phyloP scores from a whole-genome alignment of 805 yeast genomes.

The Spencermartinsiella europaea region DNA sequence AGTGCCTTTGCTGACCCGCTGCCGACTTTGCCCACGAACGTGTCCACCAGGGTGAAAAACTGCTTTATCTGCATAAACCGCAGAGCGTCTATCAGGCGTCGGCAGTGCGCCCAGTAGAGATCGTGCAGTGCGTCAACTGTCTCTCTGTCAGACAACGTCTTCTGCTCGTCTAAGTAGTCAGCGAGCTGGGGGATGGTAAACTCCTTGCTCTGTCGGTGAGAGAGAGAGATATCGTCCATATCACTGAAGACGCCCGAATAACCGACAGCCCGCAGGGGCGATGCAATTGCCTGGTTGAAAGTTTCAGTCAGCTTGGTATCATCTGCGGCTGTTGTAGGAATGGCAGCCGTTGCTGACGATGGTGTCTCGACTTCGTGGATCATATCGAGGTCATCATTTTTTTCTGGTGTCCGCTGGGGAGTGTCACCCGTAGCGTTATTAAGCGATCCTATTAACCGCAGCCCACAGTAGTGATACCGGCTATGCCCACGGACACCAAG shows the following conservation, averaged over 20 bases:
- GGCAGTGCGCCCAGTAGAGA: conserved; percentile 60
- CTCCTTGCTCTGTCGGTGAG: conserved; percentile 3
- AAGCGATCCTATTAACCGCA: conserved; percentile 41
- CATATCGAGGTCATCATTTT: not conserved
- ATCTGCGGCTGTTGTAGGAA: not conserved
- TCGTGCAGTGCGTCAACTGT: conserved; percentile 58
- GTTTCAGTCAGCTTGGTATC: not conserved
- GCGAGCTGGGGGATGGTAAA: conserved; percentile 33
- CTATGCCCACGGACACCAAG: conserved; percentile 79
- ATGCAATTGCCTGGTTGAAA: not conserved
- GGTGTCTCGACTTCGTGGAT: not conserved
- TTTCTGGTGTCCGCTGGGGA: conserved; percentile 26
- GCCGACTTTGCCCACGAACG: conserved; percentile 52
- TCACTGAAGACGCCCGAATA: conserved; percentile 6
- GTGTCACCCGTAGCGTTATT: conserved; percentile 19
- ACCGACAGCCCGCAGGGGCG: not conserved
- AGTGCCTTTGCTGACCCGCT: conserved; percentile 60
- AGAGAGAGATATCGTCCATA: conserved; percentile 13
- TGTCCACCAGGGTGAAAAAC: conserved; percentile 47
- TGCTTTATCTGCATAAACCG: conserved; percentile 63
- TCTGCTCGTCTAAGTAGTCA: conserved; percentile 38
- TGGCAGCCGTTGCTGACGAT: not conserved
- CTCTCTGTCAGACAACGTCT: conserved; percentile 43
- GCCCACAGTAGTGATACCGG: conserved; percentile 81
- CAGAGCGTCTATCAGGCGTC: conserved; percentile 56